A percentile compares a stretch with the other conserved stretches of the same genome.
Evolutionary conservation across 2,329 filamentous ascomycete genomes (phyloP).

Genomic region (Hymenotorrendiella dingleyae): DNA sequence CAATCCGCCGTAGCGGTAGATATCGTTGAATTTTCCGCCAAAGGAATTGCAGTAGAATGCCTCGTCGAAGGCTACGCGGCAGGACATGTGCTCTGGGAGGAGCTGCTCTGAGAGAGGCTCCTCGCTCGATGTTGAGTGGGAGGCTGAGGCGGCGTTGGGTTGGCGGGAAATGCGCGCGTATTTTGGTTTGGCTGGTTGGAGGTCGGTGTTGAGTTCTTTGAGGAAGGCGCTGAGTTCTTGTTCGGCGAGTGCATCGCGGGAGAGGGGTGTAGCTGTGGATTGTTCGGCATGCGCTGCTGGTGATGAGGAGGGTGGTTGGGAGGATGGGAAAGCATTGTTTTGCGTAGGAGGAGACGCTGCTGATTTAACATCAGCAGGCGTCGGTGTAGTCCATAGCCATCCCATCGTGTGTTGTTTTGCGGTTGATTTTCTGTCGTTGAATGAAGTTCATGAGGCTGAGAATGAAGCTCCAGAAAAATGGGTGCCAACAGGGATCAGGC

Average conservation of each 20-base stretch:
- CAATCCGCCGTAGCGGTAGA: constrained; percentile 80
- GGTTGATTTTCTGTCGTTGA: background rate
- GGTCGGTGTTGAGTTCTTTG: constrained; percentile 28
- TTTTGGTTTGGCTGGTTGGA: constrained; percentile 21
- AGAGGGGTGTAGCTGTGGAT: constrained; percentile 14
- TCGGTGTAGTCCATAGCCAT: constrained; percentile 50
- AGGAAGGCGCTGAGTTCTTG: constrained; percentile 31
- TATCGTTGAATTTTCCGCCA: constrained; percentile 83
- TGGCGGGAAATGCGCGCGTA: constrained; percentile 22
- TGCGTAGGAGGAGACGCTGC: constrained; percentile 9
- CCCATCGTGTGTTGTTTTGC: constrained; percentile 55
- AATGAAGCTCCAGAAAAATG: background rate
- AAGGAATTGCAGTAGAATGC: constrained; percentile 92
- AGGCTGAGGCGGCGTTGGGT: constrained; percentile 15
- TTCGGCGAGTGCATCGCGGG: constrained; percentile 29
- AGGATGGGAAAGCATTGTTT: background rate
- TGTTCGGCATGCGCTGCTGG: background rate
- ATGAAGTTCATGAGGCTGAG: constrained; percentile 10
- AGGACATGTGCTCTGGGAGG: constrained; percentile 79
- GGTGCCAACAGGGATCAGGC: background rate
- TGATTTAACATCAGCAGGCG: constrained; percentile 19
- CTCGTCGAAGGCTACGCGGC: constrained; percentile 82
- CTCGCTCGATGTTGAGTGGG: constrained; percentile 5
- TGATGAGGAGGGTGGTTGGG: constrained; percentile 11
- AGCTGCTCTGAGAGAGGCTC: constrained; percentile 56